These are phyloP conservation scores for Gynochthodes officinalis DNA, from an alignment of 257 asterid genomes.

Conservation along the genomic window DNA sequence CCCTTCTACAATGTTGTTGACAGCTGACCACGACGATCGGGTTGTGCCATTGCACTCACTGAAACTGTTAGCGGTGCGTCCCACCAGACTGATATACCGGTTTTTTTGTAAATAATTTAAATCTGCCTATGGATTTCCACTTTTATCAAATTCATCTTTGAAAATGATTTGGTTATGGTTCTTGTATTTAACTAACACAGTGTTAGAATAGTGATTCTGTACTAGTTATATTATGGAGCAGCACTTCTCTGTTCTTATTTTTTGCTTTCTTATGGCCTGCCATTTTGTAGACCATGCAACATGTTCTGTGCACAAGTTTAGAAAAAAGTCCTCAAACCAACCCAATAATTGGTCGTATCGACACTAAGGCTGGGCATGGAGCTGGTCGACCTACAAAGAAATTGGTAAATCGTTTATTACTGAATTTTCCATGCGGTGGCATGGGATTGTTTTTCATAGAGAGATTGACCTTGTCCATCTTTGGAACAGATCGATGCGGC, in stretches of 20 bases:
- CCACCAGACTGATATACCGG: too few relatives aligned
- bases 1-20: constrained; percentile 86
- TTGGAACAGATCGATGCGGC: constrained; percentile 66
- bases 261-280: neutral
- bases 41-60: constrained; percentile 96
- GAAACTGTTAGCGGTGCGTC: constrained; percentile 77
- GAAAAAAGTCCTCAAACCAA: constrained; percentile 71
- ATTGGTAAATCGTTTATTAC: constrained; percentile 33
- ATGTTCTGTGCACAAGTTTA: constrained; percentile 59
- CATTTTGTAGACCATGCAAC: constrained; percentile 68
- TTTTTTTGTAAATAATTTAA: too few relatives aligned
- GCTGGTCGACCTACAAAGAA: constrained; percentile 92
- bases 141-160: neutral
- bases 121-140: neutral
- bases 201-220: too few relatives aligned
- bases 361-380: constrained; percentile 92
- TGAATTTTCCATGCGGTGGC: neutral
- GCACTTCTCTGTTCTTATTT: too few relatives aligned
- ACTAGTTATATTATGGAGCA: too few relatives aligned
- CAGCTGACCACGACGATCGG: constrained; percentile 98
- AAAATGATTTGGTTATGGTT: neutral
- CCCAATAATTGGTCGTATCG: constrained; percentile 78
- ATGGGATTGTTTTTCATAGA: neutral
- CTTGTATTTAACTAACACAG: too few relatives aligned
- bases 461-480: constrained; percentile 5